Evolutionary conservation across 2,329 filamentous ascomycete species (phyloP), one percentile per base, ranked within the genome.

Genomic region (Cercospora sp.): DNA sequence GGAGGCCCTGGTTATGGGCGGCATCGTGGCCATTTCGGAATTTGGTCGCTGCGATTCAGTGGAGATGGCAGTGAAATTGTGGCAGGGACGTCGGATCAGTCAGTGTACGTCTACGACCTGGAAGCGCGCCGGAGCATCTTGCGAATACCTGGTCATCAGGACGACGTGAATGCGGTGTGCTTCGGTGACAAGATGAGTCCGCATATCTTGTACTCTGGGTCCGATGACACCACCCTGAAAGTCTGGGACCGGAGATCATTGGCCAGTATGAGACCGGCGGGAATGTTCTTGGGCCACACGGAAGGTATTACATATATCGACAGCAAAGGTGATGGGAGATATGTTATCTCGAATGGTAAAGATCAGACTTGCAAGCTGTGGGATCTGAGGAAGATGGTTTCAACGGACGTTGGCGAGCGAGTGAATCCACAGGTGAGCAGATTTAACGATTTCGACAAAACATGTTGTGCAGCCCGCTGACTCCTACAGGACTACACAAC

Each of bases 311-410:
- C 88, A 0, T 90, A 89, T 69, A 87, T 90, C 36, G 88, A 90
- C 77, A 94, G 91, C 79, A 94, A 98, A 84, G 92, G 91, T 48
- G 93, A 97, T 75, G 88, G 89, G 2, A 87, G 94, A 66, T 98
- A 98, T 78, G 91, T 98, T 8, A 87, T 99, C 28, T 94, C 90
- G 72, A 99, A 99, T 75, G 92, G 89, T 69, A 99, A 98, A 78
- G 95, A 99, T 77, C 95, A 98, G 79, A 94, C 90, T 51, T 97
- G 97, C 88, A 98, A 98, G 80, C 85, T 99, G 0, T 99, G 95
- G 95, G 95, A 99, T 78, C 79, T 97, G 65, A 86, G 94, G 62
- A 96, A 92, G 85, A 94, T 93, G 85, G 91, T 95, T 84, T 89
- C 89, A 5, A 90, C 90, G 0, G 85, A 89, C 36, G 82, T 85